phyloP scores from a whole-genome alignment of 73 alveolate genomes.

The Vitrella brassicaformis region DNA sequence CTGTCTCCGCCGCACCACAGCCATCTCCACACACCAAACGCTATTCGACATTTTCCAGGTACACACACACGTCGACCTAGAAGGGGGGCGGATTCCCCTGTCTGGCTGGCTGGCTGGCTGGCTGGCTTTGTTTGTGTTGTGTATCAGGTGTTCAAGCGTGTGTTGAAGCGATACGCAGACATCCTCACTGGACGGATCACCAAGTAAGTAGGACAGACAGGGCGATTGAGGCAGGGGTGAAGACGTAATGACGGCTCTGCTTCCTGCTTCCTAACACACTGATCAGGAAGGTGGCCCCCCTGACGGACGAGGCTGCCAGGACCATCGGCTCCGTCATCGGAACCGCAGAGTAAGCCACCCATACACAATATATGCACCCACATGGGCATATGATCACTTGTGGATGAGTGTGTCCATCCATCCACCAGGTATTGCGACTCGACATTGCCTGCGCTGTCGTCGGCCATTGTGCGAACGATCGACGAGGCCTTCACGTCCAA shows the following conservation, averaged over 20 bases:
- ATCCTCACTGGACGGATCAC: no score
- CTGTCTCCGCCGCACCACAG: slow-evolving; percentile 9
- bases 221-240: neutral
- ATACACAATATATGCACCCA: neutral
- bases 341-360: slow-evolving; percentile 11
- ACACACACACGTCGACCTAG: neutral
- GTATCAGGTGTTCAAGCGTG: slow-evolving; percentile 9
- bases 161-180: no score
- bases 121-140: neutral
- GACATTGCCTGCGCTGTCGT: slow-evolving; percentile 16
- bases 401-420: neutral
- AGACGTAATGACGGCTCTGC: neutral
- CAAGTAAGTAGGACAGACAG: neutral
- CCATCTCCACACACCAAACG: slow-evolving; percentile 23
- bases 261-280: neutral
- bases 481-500: no score
- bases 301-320: slow-evolving; percentile 15
- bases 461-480: no score
- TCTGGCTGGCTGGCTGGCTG: neutral
- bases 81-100: neutral
- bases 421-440: slow-evolving; percentile 12
- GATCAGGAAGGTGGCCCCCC: neutral
- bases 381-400: neutral
- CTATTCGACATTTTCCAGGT: slow-evolving; percentile 20
- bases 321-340: slow-evolving; percentile 20